Conservation (phyloP, 768 basidiomycete species). For the Chalciporus pseudorubinellus region DNA sequence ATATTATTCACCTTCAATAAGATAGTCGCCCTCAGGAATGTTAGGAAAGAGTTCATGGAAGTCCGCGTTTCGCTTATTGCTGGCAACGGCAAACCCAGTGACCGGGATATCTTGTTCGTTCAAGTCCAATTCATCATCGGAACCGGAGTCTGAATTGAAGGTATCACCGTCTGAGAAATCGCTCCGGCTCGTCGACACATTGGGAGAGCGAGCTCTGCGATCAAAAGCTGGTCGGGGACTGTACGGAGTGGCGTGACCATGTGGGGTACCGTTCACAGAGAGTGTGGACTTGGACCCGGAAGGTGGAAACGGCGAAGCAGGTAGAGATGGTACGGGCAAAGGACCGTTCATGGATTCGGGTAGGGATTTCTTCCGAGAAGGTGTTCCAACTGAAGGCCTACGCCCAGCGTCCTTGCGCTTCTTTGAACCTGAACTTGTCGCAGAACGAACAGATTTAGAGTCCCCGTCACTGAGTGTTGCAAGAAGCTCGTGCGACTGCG, state of each 20-base stretch:
- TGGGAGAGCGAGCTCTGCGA: conserved; percentile 15
- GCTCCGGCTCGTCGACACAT: conserved; percentile 16
- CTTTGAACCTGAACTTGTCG: conserved; percentile 26
- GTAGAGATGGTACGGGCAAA: conserved; percentile 42
- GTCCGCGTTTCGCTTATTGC: conserved; percentile 89
- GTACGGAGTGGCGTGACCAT: background rate
- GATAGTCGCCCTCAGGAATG: conserved; percentile 93
- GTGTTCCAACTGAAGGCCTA: conserved; percentile 11
- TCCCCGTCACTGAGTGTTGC: conserved; percentile 21
- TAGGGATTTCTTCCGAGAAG: conserved; percentile 34
- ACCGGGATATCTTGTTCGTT: conserved; percentile 75
- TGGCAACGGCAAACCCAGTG: conserved; percentile 96
- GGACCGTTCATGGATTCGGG: conserved; percentile 59
- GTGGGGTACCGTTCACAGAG: conserved; percentile 14
- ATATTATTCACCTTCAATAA: conserved; percentile 82
- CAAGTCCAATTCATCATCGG: conserved; percentile 36
- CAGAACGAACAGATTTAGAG: conserved; percentile 25
- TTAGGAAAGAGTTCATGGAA: conserved; percentile 91
- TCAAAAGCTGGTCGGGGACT: conserved; percentile 7
- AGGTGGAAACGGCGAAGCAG: conserved; percentile 14
- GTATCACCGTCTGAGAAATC: conserved; percentile 32
- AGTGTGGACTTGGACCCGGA: conserved; percentile 17
- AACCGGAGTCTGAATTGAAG: conserved; percentile 27
- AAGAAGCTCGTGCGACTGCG: conserved; percentile 19
- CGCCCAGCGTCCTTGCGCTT: conserved; percentile 16